These are phyloP conservation scores for Ganoderma lucidum DNA, from an alignment of 1,284 basidiomycete genomes.

Conservation along the genomic window DNA sequence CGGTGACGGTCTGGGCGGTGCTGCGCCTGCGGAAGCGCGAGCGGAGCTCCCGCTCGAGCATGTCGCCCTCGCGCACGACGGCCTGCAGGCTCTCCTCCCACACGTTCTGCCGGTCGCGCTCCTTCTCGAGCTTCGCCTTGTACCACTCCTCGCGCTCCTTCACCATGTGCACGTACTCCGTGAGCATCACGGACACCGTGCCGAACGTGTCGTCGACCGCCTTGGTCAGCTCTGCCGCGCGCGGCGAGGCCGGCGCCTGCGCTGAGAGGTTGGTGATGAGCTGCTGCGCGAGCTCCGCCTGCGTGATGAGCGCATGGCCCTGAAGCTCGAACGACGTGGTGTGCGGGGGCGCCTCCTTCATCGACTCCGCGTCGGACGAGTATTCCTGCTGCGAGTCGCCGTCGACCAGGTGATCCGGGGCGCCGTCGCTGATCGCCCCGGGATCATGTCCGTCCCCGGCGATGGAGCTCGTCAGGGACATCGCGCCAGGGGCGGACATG, in stretches of 20 bases:
- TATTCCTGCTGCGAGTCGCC: constrained; percentile 49
- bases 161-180: constrained; percentile 78
- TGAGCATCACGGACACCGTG: constrained; percentile 66
- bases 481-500: constrained; percentile 6
- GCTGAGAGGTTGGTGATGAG: constrained; percentile 63
- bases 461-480: constrained; percentile 23
- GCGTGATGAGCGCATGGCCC: constrained; percentile 78
- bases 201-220: constrained; percentile 74
- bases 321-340: constrained; percentile 75
- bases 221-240: constrained; percentile 56
- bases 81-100: constrained; percentile 95
- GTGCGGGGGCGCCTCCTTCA: constrained; percentile 67
- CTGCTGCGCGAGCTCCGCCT: constrained; percentile 81
- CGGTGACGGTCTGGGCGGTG: constrained; percentile 45
- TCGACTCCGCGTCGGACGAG: constrained; percentile 54
- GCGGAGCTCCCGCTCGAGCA: constrained; percentile 83
- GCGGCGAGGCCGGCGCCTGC: constrained; percentile 45
- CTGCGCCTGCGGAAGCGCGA: constrained; percentile 66
- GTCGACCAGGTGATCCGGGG: background rate
- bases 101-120: constrained; percentile 77
- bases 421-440: constrained; percentile 23
- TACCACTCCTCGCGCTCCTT: constrained; percentile 89
- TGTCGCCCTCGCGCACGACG: constrained; percentile 89
- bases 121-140: constrained; percentile 64
- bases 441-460: constrained; percentile 29